phyloP scores from a whole-genome alignment of 495 filamentous ascomycete species.

The Xylona heveae region DNA sequence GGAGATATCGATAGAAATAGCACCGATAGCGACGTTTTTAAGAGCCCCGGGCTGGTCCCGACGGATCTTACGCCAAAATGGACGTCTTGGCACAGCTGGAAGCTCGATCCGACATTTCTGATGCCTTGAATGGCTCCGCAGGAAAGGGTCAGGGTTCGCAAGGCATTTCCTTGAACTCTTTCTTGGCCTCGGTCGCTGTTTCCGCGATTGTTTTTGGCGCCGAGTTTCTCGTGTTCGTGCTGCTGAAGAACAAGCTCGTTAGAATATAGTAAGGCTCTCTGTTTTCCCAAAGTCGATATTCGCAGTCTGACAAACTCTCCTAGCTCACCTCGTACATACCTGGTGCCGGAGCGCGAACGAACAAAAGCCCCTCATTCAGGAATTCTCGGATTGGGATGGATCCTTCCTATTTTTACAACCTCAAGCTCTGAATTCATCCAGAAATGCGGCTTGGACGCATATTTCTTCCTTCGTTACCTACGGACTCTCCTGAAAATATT shows the following conservation, averaged over 20 bases:
- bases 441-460: constrained; percentile 90
- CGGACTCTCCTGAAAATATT: constrained; percentile 89
- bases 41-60: too few relatives aligned
- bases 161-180: constrained; percentile 29
- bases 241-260: constrained; percentile 55
- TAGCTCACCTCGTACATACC: constrained; percentile 72
- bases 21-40: too few relatives aligned
- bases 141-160: constrained; percentile 15
- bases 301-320: constrained; percentile 3
- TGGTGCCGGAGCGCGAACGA: constrained; percentile 74
- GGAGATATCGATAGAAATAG: too few relatives aligned
- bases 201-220: constrained; percentile 57
- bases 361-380: constrained; percentile 49
- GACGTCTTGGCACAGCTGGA: too few relatives aligned
- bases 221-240: constrained; percentile 53
- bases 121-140: constrained; percentile 1
- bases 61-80: too few relatives aligned
- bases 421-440: constrained; percentile 75
- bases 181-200: constrained; percentile 54
- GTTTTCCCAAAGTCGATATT: constrained; percentile 5
- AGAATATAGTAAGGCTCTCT: constrained; percentile 58
- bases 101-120: too few relatives aligned
- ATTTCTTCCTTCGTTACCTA: constrained; percentile 91
- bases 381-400: constrained; percentile 35
- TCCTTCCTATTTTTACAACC: constrained; percentile 51